Percentiles rank a stretch among this genome's conserved stretches.
Conservation (phyloP, 306 rosid genomes). For the Casuarina glauca region DNA sequence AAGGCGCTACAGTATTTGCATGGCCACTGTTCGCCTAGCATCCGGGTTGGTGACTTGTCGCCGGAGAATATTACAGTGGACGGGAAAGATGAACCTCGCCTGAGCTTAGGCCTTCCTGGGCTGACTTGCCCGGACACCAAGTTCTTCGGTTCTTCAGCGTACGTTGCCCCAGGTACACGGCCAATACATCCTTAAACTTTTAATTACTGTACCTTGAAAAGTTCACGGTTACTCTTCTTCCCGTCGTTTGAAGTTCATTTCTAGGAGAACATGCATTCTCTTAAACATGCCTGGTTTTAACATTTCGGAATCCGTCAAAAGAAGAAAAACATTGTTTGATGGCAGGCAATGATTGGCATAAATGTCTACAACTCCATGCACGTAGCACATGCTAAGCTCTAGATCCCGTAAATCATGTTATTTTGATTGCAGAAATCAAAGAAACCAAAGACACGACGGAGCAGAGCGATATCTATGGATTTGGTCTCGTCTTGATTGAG, state of each 20-base stretch:
- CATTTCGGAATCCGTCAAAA: too few species aligned
- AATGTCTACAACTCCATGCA: slow-evolving; percentile 22
- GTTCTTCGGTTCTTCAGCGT: slow-evolving; percentile 47
- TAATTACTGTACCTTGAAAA: too few species aligned
- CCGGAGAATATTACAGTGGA: slow-evolving; percentile 56
- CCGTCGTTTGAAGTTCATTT: too few species aligned
- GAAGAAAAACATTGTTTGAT: too few species aligned
- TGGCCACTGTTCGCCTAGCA: slow-evolving; percentile 30
- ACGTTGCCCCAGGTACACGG: slow-evolving; percentile 66
- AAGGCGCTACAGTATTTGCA: slow-evolving; percentile 66
- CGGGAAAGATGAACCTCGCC: slow-evolving; percentile 50
- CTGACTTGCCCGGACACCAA: slow-evolving; percentile 29
- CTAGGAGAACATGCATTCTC: too few species aligned
- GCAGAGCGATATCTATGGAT: slow-evolving; percentile 67
- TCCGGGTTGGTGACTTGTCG: slow-evolving; percentile 47
- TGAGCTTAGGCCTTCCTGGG: slow-evolving; percentile 47
- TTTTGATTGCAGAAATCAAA: slow-evolving; percentile 47
- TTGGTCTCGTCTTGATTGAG: slow-evolving; percentile 68
- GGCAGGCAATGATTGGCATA: neutral
- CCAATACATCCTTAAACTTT: slow-evolving; percentile 4
- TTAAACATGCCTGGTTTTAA: too few species aligned
- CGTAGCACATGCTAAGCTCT: slow-evolving; percentile 1
- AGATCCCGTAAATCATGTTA: neutral
- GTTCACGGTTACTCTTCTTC: too few species aligned
- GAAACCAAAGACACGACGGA: slow-evolving; percentile 45